Percentiles rank a stretch among this genome's conserved stretches.
phyloP scores from a whole-genome alignment of 106 monocot genomes.

The Platanthera zijinensis region DNA sequence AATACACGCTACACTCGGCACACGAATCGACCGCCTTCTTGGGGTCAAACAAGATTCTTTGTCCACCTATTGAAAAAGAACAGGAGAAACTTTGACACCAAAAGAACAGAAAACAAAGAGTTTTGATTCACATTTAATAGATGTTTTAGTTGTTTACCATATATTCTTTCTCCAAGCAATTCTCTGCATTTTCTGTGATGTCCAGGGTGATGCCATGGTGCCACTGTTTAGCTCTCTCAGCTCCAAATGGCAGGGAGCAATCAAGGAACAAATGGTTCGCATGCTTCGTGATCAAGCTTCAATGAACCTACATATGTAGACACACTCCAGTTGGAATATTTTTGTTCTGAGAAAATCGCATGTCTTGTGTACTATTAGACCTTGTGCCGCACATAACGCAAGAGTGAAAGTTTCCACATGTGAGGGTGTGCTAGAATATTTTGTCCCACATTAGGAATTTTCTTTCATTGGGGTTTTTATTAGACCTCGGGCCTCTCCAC shows the following conservation, averaged over 20 bases:
- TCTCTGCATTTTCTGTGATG: slow-evolving; percentile 39
- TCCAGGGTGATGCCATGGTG: slow-evolving; percentile 42
- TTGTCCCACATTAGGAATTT: too few species aligned
- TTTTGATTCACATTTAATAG: background rate
- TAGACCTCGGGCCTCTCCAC: too few species aligned
- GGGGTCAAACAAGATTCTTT: slow-evolving; percentile 74
- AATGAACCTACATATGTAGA: slow-evolving; percentile 37
- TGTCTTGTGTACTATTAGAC: too few species aligned
- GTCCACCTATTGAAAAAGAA: slow-evolving; percentile 45
- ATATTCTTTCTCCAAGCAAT: slow-evolving; percentile 59
- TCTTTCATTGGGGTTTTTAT: too few species aligned
- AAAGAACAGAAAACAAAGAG: background rate
- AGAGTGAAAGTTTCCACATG: too few species aligned
- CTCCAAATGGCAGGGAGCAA: slow-evolving; percentile 23
- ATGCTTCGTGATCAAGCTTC: slow-evolving; percentile 49
- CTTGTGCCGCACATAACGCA: too few species aligned
- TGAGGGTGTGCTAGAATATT: too few species aligned
- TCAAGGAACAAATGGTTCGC: slow-evolving; percentile 26
- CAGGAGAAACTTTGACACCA: background rate
- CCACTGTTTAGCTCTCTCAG: slow-evolving; percentile 37
- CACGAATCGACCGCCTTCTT: slow-evolving; percentile 35
- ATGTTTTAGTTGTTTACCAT: slow-evolving; percentile 27
- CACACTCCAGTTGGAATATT: background rate
- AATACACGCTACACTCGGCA: slow-evolving; percentile 46
- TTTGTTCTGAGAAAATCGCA: too few species aligned